A percentile compares a stretch with the other conserved stretches of the same genome.
These are phyloP conservation scores for Castanea sativa DNA, from an alignment of 306 rosid genomes.

Conservation along the genomic window DNA sequence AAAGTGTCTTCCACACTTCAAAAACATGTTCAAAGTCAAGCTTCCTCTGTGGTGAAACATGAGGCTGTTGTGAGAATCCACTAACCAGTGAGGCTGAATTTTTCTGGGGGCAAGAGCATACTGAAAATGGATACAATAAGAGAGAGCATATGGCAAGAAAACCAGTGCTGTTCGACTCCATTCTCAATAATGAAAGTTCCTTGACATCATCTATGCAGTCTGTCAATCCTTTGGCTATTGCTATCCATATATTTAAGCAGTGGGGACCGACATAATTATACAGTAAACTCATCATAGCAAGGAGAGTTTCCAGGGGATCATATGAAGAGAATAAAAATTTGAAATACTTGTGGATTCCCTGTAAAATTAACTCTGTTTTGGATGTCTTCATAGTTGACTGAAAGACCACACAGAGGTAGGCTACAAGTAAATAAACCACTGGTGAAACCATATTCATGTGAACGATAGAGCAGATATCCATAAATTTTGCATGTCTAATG, in stretches of 20 bases:
- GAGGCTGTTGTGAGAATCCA: conserved; percentile 29
- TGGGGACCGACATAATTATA: conserved; percentile 42
- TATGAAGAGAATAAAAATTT: conserved; percentile 53
- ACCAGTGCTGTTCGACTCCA: conserved; percentile 37
- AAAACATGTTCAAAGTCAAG: conserved; percentile 42
- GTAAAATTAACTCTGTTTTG: conserved; percentile 27
- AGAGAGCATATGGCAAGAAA: conserved; percentile 44
- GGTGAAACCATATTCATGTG: conserved; percentile 86
- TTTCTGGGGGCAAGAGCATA: conserved; percentile 33
- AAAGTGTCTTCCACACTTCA: conserved; percentile 67
- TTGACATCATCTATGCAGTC: conserved; percentile 36
- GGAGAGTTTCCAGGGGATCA: conserved; percentile 51
- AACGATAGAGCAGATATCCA: conserved; percentile 30
- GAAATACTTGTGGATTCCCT: conserved; percentile 44
- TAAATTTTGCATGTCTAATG: conserved; percentile 34
- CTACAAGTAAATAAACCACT: conserved; percentile 53
- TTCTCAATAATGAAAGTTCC: conserved; percentile 35
- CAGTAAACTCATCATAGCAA: conserved; percentile 46
- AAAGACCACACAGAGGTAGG: conserved; percentile 53
- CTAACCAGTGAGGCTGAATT: conserved; percentile 29
- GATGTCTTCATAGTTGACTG: conserved; percentile 33
- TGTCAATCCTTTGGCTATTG: conserved; percentile 54
- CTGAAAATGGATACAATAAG: conserved; percentile 62
- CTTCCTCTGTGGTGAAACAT: conserved; percentile 19
- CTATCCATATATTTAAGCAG: conserved; percentile 61